A percentile compares a stretch with the other conserved stretches of the same genome.
phyloP scores from a whole-genome alignment of 768 basidiomycete species.

The Rhodotorula toruloides region DNA sequence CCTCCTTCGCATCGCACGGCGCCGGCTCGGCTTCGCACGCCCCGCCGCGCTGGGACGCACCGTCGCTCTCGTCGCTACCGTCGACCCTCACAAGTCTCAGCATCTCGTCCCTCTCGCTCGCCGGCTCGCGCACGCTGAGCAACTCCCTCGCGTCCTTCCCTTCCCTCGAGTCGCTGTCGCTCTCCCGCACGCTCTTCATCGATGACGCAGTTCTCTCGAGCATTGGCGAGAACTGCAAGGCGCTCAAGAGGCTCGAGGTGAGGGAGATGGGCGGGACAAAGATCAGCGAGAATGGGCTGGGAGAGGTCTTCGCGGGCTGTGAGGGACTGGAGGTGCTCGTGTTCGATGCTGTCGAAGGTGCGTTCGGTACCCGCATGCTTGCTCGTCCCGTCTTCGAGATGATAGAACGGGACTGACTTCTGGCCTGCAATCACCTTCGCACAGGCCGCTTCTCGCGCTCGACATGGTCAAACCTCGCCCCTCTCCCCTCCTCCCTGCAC shows the following conservation, averaged over 20 bases:
- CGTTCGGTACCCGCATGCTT: no score
- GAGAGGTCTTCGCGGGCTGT: conserved; percentile 16
- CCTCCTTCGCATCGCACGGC: neutral
- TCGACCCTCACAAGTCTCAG: conserved; percentile 3
- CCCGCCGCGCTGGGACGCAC: conserved; percentile 23
- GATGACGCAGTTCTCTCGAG: conserved; percentile 20
- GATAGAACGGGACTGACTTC: no score
- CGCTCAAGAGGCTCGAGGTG: conserved; percentile 11
- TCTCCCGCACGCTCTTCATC: conserved; percentile 29
- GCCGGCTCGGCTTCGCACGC: no score
- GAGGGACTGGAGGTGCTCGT: conserved; percentile 20
- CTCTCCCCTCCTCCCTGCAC: conserved; percentile 12
- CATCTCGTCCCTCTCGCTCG: conserved; percentile 21
- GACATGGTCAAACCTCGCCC: conserved; percentile 19
- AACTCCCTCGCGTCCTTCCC: conserved; percentile 9
- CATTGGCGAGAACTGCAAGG: conserved; percentile 5
- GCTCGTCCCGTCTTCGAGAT: neutral
- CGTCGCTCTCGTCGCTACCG: conserved; percentile 13
- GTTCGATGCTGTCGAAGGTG: conserved; percentile 31
- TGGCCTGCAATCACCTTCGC: neutral
- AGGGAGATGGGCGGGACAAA: conserved; percentile 35
- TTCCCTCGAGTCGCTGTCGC: conserved; percentile 22
- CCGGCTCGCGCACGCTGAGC: conserved; percentile 7
- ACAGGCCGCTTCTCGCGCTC: conserved; percentile 30
- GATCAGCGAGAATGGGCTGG: conserved; percentile 19